phyloP scores from a whole-genome alignment of 495 filamentous ascomycete species.

The Rostrohypoxylon terebratum region DNA sequence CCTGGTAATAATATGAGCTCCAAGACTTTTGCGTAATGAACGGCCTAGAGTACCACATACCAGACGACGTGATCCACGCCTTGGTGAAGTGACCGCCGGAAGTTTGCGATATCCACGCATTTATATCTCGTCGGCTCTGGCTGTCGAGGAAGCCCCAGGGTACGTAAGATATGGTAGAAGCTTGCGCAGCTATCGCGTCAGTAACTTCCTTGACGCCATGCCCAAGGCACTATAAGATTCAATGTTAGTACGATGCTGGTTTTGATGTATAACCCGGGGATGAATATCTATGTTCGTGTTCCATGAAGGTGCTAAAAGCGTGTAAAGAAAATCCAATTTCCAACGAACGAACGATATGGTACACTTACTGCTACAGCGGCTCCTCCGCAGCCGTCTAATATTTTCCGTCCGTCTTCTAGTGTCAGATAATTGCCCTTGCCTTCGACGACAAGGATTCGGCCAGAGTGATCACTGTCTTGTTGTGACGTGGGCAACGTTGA shows the following conservation, averaged over 20 bases:
- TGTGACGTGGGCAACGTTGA: neutral
- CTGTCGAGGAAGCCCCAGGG: conserved; percentile 57
- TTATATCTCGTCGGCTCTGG: conserved; percentile 48
- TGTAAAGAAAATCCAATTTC: neutral
- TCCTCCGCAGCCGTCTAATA: conserved; percentile 72
- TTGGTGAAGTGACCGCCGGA: conserved; percentile 59
- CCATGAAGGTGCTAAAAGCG: neutral
- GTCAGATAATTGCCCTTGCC: conserved; percentile 55
- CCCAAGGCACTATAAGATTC: conserved; percentile 53
- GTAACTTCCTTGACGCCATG: conserved; percentile 59
- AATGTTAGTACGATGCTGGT: conserved; percentile 3
- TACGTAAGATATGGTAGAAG: conserved; percentile 53
- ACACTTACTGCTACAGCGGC: conserved; percentile 61
- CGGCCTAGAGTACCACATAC: conserved; percentile 12
- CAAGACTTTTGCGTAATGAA: neutral
- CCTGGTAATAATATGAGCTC: conserved; percentile 54
- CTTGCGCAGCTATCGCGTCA: conserved; percentile 51
- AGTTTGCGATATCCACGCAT: conserved; percentile 54
- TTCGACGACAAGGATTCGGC: conserved; percentile 34
- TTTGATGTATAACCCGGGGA: neutral
- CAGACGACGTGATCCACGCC: conserved; percentile 50
- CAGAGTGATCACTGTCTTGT: neutral
- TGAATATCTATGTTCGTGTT: neutral
- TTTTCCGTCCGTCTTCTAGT: conserved; percentile 69
- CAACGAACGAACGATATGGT: neutral